phyloP scores from a whole-genome alignment of 768 basidiomycete genomes.

The Neoboletus subvelutipes region DNA sequence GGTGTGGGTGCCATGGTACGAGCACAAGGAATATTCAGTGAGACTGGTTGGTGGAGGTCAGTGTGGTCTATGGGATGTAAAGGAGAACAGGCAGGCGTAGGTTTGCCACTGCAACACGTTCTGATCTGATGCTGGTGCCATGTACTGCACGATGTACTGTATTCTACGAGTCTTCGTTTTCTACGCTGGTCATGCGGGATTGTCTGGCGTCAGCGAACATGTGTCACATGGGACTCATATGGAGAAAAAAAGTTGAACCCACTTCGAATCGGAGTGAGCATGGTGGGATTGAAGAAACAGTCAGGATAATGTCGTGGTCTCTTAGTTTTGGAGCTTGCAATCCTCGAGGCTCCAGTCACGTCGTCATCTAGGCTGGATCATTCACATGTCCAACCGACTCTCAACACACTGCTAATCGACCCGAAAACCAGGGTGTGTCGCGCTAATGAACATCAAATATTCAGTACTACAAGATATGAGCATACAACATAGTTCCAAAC shows the following conservation, averaged over 20 bases:
- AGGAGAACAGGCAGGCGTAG: constrained; percentile 13
- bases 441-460: not conserved
- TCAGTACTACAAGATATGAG: not conserved
- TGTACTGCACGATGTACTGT: not conserved
- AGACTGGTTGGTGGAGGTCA: constrained; percentile 3
- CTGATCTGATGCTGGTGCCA: not conserved
- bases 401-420: not conserved
- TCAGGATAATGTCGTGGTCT: too few species aligned
- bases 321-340: too few species aligned
- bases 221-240: not conserved
- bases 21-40: constrained; percentile 21
- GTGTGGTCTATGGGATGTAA: constrained; percentile 20
- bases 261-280: not conserved
- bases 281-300: too few species aligned
- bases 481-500: not conserved
- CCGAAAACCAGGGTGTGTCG: not conserved
- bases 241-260: not conserved
- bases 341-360: too few species aligned
- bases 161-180: not conserved
- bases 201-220: not conserved
- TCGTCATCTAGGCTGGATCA: too few species aligned
- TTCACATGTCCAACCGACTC: too few species aligned
- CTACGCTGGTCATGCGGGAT: not conserved
- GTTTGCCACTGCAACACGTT: not conserved
- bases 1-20: constrained; percentile 25